Evolutionary conservation across 1,139 yeast species (phyloP).

Genomic region (Taiozyma sp.): DNA sequence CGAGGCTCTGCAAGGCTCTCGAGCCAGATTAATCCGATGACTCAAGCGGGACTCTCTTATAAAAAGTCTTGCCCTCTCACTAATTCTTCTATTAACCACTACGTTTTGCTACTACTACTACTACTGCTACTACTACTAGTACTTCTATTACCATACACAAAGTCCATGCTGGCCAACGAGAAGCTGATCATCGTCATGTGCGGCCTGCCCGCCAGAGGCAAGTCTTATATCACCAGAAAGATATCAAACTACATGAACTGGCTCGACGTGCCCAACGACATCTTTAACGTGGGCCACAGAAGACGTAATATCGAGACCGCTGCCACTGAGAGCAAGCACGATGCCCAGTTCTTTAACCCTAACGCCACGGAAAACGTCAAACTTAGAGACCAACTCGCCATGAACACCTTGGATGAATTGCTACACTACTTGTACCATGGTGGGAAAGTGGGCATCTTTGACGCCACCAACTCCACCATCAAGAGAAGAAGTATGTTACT

Average conservation of each 20-base stretch:
- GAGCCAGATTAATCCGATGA: conserved; percentile 1
- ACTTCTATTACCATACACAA: neutral
- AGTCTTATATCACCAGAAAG: conserved; percentile 78
- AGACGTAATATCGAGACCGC: conserved; percentile 37
- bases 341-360: conserved; percentile 53
- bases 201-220: conserved; percentile 85
- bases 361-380: conserved; percentile 53
- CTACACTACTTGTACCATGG: conserved; percentile 68
- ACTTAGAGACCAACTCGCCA: conserved; percentile 82
- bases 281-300: conserved; percentile 85
- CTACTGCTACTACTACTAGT: no score
- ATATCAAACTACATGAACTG: conserved; percentile 74
- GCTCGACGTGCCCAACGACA: conserved; percentile 75
- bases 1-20: neutral
- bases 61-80: neutral
- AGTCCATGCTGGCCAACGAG: conserved; percentile 2
- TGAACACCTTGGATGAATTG: conserved; percentile 75
- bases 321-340: conserved; percentile 39
- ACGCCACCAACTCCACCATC: conserved; percentile 82
- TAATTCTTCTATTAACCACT: no score
- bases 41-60: neutral
- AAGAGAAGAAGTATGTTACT: conserved; percentile 62
- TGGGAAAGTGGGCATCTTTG: conserved; percentile 86
- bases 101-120: no score
- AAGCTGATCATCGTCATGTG: conserved; percentile 84